A percentile compares a stretch with the other conserved stretches of the same genome.
Conservation (phyloP, 1,284 basidiomycete species). For the Malassezia slooffiae region DNA sequence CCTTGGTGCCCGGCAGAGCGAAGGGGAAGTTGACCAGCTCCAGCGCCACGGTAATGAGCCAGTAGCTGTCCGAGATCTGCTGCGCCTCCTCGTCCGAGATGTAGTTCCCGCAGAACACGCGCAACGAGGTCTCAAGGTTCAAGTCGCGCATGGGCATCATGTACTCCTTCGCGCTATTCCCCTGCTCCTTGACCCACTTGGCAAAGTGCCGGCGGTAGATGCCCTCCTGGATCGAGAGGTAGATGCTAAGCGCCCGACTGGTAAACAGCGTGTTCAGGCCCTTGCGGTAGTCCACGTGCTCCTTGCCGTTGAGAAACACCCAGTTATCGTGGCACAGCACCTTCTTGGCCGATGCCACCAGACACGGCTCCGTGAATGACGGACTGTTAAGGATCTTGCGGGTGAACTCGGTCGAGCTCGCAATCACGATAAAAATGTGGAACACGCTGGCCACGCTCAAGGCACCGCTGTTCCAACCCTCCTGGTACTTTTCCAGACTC, state of each 20-base stretch:
- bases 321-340: constrained; percentile 83
- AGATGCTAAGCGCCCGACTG: constrained; percentile 59
- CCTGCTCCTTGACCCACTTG: constrained; percentile 44
- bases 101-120: constrained; percentile 86
- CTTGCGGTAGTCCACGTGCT: constrained; percentile 85
- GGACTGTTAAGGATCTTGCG: constrained; percentile 46
- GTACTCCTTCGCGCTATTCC: constrained; percentile 48
- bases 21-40: constrained; percentile 98
- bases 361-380: constrained; percentile 57
- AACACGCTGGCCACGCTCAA: constrained; percentile 45
- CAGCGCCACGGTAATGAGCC: constrained; percentile 84
- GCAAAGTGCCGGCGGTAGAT: constrained; percentile 69
- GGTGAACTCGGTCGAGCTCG: constrained; percentile 41
- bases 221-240: constrained; percentile 73
- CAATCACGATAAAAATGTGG: constrained; percentile 44
- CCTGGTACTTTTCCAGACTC: constrained; percentile 42
- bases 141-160: constrained; percentile 84
- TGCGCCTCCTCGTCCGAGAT: constrained; percentile 66
- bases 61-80: constrained; percentile 87
- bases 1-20: constrained; percentile 67
- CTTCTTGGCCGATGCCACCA: constrained; percentile 83
- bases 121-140: constrained; percentile 95
- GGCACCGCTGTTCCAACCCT: constrained; percentile 44
- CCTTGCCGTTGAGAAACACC: constrained; percentile 93
- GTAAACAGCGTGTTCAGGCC: constrained; percentile 87